Evolutionary conservation across 2,329 filamentous ascomycete species (phyloP).

Genomic region (Lithohypha guttulata): DNA sequence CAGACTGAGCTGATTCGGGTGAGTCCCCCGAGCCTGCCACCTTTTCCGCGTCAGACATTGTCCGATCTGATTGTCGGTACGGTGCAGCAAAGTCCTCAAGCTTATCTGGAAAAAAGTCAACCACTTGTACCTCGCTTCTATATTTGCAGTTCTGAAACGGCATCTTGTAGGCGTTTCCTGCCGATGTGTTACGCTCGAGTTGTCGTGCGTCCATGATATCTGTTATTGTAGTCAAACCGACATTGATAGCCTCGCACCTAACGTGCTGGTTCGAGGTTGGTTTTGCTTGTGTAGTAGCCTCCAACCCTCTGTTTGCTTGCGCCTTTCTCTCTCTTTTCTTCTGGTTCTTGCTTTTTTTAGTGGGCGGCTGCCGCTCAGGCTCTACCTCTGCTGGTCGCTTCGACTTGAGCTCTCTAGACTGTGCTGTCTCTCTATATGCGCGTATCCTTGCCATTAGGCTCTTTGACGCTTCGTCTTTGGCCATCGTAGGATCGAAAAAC

Average conservation of each 20-base stretch:
- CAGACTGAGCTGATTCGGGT: conserved; percentile 10
- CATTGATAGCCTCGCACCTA: conserved; percentile 34
- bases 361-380: conserved; percentile 6
- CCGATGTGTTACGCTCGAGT: conserved; percentile 38
- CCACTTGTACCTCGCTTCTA: conserved; percentile 56
- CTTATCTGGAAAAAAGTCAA: conserved; percentile 64
- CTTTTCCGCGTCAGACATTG: conserved; percentile 31
- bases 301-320: neutral
- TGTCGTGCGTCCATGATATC: conserved; percentile 40
- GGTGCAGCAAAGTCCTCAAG: conserved; percentile 59
- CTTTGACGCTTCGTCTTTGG: conserved; percentile 40
- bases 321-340: conserved; percentile 15
- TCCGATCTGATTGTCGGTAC: conserved; percentile 35
- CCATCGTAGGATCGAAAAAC: conserved; percentile 34
- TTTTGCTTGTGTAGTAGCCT: no score
- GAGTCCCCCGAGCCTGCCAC: conserved; percentile 21
- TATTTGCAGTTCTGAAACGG: conserved; percentile 70
- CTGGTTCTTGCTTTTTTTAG: conserved; percentile 19
- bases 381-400: conserved; percentile 2
- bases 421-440: conserved; percentile 39
- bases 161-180: conserved; percentile 37
- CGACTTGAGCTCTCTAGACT: neutral
- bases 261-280: conserved; percentile 34
- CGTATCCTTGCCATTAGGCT: conserved; percentile 52
- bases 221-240: conserved; percentile 30